Base-by-base conservation (phyloP, 2,329 filamentous ascomycete species). In the Talaromyces verruculosus region DNA sequence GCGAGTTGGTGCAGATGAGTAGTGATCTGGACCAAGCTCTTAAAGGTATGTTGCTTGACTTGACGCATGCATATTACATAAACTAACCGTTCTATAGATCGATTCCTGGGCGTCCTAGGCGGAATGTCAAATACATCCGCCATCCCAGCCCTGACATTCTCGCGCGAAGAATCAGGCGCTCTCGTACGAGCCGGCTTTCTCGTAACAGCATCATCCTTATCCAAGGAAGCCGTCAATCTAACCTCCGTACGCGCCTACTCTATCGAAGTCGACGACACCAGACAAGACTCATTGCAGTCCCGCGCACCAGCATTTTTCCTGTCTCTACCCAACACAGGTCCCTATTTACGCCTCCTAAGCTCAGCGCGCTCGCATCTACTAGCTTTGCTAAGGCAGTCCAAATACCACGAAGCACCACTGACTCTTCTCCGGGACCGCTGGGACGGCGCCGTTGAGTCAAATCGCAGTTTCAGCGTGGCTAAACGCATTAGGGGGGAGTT, bases 291-390 rank as follows among this genome's bases (percentile, higher is more conserved):
- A 33, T 49, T 68, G 15, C 69, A 67, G 35, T 73, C 71, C 41
- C 67, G 71, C 55, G 72, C 74, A 11, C 73, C 73, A 28, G 74
- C 78, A 15, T 72, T 82, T 71, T 83, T 85, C 68, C 80, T 89
- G 59, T 85, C 85, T 1, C 77, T 89, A 0, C 87, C 87, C 1
- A 84, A 84, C 62, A 87, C 84, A 1, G 87, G 87, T 1, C 80
- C 84, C 0, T 88, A 88, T 70, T 81, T 89, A 59, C 83, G 84
- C 58, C 79, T 89, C 8, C 76, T 89, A 3, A 79, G 80, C 19
- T 78, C 83, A 33, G 84, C 84, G 15, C 83, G 87, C 6, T 76
- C 78, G 5, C 86, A 88, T 71, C 74, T 89, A 2, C 71, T 88
- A 3, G 70, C 76, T 15, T 77, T 88, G 2, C 74, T 89, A 1